These are phyloP conservation scores for Corymbia maculata DNA, from an alignment of 345 rosid species.

Conservation along the genomic window DNA sequence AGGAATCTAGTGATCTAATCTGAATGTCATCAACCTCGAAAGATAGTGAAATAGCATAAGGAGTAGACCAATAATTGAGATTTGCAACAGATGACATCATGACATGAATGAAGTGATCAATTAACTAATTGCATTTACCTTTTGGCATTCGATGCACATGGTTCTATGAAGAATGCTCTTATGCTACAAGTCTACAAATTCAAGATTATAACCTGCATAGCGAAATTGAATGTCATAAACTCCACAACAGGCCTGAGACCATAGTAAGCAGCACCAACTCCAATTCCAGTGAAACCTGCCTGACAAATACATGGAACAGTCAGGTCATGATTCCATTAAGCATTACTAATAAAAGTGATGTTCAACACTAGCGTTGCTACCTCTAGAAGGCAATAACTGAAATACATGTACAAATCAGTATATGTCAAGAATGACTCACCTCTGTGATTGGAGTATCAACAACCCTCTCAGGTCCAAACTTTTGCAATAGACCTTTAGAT, in stretches of 20 bases:
- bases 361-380: background rate
- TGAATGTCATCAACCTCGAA: background rate
- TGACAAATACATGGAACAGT: conserved; percentile 7
- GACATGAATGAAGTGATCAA: background rate
- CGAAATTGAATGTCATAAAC: conserved; percentile 93
- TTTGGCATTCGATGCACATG: background rate
- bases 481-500: conserved; percentile 72
- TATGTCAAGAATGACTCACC: conserved; percentile 20
- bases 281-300: conserved; percentile 99
- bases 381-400: background rate
- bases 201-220: conserved; percentile 67
- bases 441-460: conserved; percentile 93
- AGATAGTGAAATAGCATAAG: background rate
- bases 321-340: background rate
- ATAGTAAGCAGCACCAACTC: conserved; percentile 91
- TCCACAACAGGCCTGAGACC: conserved; percentile 84
- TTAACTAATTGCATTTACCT: background rate
- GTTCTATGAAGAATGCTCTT: background rate
- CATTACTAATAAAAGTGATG: background rate
- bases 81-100: background rate
- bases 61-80: background rate
- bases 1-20: background rate
- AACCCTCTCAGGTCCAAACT: conserved; percentile 92
- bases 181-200: background rate
- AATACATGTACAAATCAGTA: background rate